Evolutionary conservation across 495 filamentous ascomycete species (phyloP).

Genomic region (Aspergillus hancockii): DNA sequence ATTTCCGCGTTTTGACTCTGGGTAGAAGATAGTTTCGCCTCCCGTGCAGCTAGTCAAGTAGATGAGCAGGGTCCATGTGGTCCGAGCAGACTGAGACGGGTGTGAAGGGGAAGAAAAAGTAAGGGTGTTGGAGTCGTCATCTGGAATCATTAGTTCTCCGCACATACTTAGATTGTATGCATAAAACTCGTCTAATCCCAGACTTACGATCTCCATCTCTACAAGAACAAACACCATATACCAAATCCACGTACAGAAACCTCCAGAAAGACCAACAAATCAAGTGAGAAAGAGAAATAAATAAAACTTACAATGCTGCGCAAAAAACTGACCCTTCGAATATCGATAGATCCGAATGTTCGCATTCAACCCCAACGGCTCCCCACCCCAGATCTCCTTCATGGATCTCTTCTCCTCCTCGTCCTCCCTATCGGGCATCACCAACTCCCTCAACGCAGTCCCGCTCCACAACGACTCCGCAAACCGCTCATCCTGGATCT

Average conservation of each 20-base stretch:
- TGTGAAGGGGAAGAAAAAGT: constrained; percentile 49
- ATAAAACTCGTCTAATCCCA: neutral
- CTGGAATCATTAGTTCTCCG: constrained; percentile 36
- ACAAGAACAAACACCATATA: neutral
- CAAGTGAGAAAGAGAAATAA: constrained; percentile 3
- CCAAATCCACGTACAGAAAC: neutral
- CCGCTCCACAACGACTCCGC: constrained; percentile 70
- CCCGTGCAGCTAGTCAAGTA: constrained; percentile 82
- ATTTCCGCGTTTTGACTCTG: constrained; percentile 57
- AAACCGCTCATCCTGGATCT: constrained; percentile 75
- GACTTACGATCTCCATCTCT: neutral
- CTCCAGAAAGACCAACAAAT: neutral
- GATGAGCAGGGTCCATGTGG: constrained; percentile 90
- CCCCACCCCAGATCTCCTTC: constrained; percentile 69
- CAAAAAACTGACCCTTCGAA: constrained; percentile 81
- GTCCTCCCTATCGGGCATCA: constrained; percentile 16
- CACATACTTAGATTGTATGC: neutral
- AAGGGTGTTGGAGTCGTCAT: constrained; percentile 77
- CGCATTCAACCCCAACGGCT: constrained; percentile 81
- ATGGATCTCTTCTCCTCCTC: constrained; percentile 9
- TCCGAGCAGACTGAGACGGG: constrained; percentile 56
- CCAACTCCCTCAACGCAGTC: constrained; percentile 37
- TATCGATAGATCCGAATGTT: constrained; percentile 96
- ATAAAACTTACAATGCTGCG: constrained; percentile 71
- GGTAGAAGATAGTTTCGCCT: constrained; percentile 92